Conservation (phyloP, 2,329 filamentous ascomycete species). For the Talaromyces sp. region DNA sequence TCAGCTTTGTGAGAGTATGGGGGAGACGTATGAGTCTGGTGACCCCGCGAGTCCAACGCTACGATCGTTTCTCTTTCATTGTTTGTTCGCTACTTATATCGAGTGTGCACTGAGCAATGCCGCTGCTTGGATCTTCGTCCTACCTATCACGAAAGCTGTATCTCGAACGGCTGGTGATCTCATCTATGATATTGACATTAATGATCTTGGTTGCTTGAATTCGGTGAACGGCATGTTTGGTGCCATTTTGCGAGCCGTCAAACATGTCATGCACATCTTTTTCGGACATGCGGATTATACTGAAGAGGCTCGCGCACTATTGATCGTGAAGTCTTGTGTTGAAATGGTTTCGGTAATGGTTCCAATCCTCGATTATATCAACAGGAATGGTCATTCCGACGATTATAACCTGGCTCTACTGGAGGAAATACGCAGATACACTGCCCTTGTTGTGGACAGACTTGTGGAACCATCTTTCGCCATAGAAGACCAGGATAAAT, state of each 20-base stretch:
- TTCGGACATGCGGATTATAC: conserved; percentile 34
- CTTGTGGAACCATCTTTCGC: conserved; percentile 25
- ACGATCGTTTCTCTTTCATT: conserved; percentile 50
- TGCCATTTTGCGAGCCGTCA: conserved; percentile 38
- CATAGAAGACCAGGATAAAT: conserved; percentile 1
- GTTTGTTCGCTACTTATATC: conserved; percentile 57
- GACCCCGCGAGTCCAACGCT: conserved; percentile 43
- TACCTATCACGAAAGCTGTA: conserved; percentile 51
- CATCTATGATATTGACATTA: conserved; percentile 45
- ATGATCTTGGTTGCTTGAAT: conserved; percentile 37
- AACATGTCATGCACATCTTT: conserved; percentile 36
- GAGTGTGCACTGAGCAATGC: conserved; percentile 45
- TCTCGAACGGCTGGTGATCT: conserved; percentile 42
- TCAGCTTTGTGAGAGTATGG: conserved; percentile 52
- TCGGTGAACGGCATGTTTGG: conserved; percentile 37
- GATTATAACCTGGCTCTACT: conserved; percentile 31
- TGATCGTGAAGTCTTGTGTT: conserved; percentile 39
- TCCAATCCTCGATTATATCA: conserved; percentile 47
- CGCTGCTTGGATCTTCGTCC: conserved; percentile 50
- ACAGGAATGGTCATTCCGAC: conserved; percentile 31
- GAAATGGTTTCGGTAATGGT: conserved; percentile 41
- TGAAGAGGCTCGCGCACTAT: conserved; percentile 38
- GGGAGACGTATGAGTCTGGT: conserved; percentile 42
- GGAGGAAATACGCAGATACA: conserved; percentile 40
- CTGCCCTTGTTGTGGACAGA: conserved; percentile 30